Evolutionary conservation across 2,329 filamentous ascomycete genomes (phyloP), one percentile per base, ranked within the genome.

Genomic region (Teratosphaeria epicoccoides): DNA sequence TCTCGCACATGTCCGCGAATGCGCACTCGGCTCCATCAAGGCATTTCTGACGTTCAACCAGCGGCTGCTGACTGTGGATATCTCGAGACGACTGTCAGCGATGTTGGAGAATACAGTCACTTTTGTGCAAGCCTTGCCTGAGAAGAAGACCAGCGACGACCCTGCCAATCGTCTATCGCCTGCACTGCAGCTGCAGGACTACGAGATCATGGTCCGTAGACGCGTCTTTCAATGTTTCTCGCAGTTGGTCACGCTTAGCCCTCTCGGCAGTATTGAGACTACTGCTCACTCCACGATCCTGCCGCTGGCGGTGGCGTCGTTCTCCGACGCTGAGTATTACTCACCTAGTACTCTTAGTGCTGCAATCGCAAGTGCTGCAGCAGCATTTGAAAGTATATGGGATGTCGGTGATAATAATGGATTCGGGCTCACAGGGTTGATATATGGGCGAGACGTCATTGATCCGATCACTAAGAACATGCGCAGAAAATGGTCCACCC

Each of bases 71-170:
- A 98, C 93, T 0, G 83, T 91, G 2, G 93, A 98, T 71, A 88
- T 96, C 10, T 94, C 90, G 4, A 95, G 93, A 66, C 81, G 93
- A 50, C 86, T 98, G 58, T 87, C 90, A 28, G 82, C 83, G 1
- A 96, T 98, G 91, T 77, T 98, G 49, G 91, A 97, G 66, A 95
- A 93, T 65, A 96, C 93, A 0, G 87, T 89, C 1, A 80, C 85
- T 6, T 98, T 97, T 60, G 69, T 97, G n/a, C 87, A 85, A 62
- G 86, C 85, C 20, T 71, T 98, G 4, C 90, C 93, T 0, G 75
- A 79, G 0, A 91, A 87, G 68, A 95, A 91, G 69, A 85, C 82
- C 0, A 85, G 84, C 0, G 91, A 96, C 53, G 94, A 98, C 61
- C 82, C 91, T 14, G 80, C 83, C 1, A 88, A 95, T 66, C 80